A percentile compares a stretch with the other conserved stretches of the same genome.
Evolutionary conservation across 768 basidiomycete genomes (phyloP).

Genomic region (Leccinum ochraceum): DNA sequence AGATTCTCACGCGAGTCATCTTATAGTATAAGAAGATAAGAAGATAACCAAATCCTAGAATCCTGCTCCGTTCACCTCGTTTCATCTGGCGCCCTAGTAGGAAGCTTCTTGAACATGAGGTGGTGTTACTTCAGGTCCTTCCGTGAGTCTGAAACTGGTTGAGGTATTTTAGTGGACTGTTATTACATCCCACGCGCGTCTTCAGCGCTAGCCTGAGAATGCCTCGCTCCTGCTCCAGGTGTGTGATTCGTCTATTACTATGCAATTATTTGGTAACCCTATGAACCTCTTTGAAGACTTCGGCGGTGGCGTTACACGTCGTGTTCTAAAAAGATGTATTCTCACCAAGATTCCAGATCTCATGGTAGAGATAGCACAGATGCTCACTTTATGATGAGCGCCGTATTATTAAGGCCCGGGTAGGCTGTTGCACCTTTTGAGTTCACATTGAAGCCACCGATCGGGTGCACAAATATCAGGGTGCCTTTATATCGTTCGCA

Average conservation of each 20-base stretch:
- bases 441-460: background rate
- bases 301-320: background rate
- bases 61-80: too few species aligned
- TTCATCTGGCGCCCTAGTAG: too few species aligned
- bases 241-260: too few species aligned
- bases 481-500: background rate
- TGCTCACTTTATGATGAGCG: background rate
- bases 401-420: background rate
- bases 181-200: background rate
- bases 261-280: background rate
- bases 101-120: background rate
- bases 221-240: background rate
- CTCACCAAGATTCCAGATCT: background rate
- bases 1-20: too few species aligned
- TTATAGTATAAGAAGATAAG: too few species aligned
- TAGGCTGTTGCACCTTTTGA: background rate
- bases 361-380: background rate
- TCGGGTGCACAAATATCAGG: background rate
- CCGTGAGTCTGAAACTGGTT: background rate
- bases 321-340: background rate
- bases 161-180: background rate
- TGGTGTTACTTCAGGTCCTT: background rate
- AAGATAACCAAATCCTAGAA: too few species aligned
- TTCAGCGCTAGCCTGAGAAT: background rate
- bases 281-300: background rate